Evolutionary conservation across 129 eudicot species (phyloP).

Genomic region (sunflower (Helianthus annuus)): DNA sequence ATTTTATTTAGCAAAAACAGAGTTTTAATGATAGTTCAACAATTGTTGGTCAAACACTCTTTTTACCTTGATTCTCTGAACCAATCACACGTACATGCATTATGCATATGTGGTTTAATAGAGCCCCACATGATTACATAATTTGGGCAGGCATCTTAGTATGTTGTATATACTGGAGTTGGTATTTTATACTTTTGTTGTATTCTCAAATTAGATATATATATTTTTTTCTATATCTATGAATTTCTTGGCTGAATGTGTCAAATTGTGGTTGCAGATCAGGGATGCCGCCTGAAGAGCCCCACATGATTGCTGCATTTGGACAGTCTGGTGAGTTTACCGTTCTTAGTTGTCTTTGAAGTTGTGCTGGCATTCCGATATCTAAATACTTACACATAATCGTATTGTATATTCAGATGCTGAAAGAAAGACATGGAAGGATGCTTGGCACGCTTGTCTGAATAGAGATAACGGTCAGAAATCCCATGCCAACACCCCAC

Average conservation of each 20-base stretch:
- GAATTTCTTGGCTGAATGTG: slow-evolving; percentile 10
- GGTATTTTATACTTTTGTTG: slow-evolving; percentile 27
- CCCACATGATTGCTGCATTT: slow-evolving; percentile 92
- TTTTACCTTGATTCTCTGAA: neutral
- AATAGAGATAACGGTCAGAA: slow-evolving; percentile 62
- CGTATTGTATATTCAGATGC: slow-evolving; percentile 40
- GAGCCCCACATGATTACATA: neutral
- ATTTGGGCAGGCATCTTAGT: neutral
- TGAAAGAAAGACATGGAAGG: slow-evolving; percentile 73
- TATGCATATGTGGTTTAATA: neutral
- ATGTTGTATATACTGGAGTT: slow-evolving; percentile 41
- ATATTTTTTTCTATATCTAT: neutral
- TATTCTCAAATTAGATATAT: slow-evolving; percentile 8
- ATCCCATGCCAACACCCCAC: slow-evolving; percentile 42
- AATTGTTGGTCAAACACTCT: slow-evolving; percentile 17
- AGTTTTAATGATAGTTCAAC: neutral
- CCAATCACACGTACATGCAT: slow-evolving; percentile 10
- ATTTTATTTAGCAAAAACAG: slow-evolving; percentile 10
- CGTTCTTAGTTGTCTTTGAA: slow-evolving; percentile 41
- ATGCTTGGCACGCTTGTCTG: slow-evolving; percentile 70
- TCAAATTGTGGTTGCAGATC: slow-evolving; percentile 55
- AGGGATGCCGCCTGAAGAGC: slow-evolving; percentile 83
- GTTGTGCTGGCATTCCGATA: slow-evolving; percentile 42
- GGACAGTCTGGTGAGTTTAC: slow-evolving; percentile 70
- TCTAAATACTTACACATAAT: slow-evolving; percentile 24